Conservation (phyloP, 441 rosid species). For the Erodium trifolium region DNA sequence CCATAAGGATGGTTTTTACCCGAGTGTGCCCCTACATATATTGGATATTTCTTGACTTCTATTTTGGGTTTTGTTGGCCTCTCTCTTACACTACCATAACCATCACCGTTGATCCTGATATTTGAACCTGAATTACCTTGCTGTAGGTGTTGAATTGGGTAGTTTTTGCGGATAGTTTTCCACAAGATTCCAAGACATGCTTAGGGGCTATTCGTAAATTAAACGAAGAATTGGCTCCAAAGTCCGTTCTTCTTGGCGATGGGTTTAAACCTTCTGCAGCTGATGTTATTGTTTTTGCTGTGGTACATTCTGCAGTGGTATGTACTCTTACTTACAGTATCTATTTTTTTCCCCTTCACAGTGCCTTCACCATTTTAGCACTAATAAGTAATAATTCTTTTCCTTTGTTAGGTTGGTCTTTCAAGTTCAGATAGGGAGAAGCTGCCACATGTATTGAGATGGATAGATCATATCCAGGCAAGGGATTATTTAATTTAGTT, state of each 20-base stretch:
- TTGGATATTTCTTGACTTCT: not conserved
- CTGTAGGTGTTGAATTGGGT: conserved; percentile 72
- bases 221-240: conserved; percentile 51
- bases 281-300: conserved; percentile 64
- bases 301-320: conserved; percentile 65
- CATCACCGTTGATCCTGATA: not conserved
- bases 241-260: conserved; percentile 54
- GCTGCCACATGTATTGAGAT: conserved; percentile 62
- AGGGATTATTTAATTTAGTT: not conserved
- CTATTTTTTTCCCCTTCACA: conserved; percentile 2
- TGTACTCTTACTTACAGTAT: conserved; percentile 11
- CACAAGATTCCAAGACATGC: conserved; percentile 36
- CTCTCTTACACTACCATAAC: not conserved
- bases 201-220: conserved; percentile 39
- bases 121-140: not conserved
- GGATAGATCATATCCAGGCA: conserved; percentile 90
- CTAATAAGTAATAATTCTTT: conserved; percentile 14
- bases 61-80: not conserved
- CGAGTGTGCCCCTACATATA: not conserved
- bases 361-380: conserved; percentile 10
- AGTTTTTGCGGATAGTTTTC: conserved; percentile 55
- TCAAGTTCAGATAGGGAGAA: conserved; percentile 43
- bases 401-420: conserved; percentile 42
- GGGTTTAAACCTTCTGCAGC: conserved; percentile 68
- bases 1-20: too few relatives aligned